Conservation (phyloP, 768 basidiomycete genomes). For the Leucocoprinus leucothites region DNA sequence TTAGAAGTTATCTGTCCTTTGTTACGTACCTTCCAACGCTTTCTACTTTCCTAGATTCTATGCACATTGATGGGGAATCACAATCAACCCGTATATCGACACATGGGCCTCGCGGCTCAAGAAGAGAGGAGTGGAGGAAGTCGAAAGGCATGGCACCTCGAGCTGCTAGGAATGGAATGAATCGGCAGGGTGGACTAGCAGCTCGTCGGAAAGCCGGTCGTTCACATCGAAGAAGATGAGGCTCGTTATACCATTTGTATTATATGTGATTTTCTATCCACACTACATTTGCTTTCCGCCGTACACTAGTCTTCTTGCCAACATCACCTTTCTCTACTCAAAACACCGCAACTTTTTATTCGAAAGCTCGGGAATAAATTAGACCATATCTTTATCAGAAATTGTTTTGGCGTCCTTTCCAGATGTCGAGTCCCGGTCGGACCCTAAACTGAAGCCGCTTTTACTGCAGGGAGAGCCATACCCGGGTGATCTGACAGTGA, state of each 20-base stretch:
- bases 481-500: background rate
- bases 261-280: background rate
- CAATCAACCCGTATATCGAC: conserved; percentile 58
- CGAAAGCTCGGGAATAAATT: background rate
- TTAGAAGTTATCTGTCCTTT: conserved; percentile 18
- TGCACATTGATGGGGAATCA: conserved; percentile 48
- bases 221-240: conserved; percentile 66
- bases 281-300: background rate
- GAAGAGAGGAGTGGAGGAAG: conserved; percentile 78
- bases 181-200: conserved; percentile 61
- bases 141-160: conserved; percentile 70
- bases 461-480: conserved; percentile 9
- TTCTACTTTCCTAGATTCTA: conserved; percentile 24
- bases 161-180: conserved; percentile 52
- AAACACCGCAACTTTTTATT: background rate
- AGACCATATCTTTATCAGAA: conserved; percentile 13
- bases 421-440: background rate
- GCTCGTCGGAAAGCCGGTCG: conserved; percentile 67
- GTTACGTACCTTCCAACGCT: background rate
- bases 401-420: conserved; percentile 11
- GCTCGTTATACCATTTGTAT: conserved; percentile 10
- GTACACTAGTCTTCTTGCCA: background rate
- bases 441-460: conserved; percentile 8
- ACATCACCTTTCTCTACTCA: background rate
- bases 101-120: conserved; percentile 72